phyloP scores from a whole-genome alignment of 164 flowering plant species.

The Macadamia tetraphylla region DNA sequence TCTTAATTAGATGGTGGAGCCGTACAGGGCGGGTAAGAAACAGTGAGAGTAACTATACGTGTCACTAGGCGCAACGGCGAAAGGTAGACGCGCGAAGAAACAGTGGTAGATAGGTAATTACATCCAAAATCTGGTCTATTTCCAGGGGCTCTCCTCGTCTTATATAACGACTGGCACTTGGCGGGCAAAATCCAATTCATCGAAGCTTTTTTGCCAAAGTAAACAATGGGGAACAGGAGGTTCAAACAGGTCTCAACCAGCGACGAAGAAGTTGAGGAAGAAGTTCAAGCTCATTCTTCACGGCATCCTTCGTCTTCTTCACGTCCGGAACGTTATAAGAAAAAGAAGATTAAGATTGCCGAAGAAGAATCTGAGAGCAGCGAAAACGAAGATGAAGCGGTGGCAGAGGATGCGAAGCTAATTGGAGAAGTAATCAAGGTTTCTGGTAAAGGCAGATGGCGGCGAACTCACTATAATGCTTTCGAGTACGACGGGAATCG shows the following conservation, averaged over 20 bases:
- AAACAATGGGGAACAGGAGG: constrained; percentile 39
- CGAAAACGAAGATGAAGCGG: constrained; percentile 26
- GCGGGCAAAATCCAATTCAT: background rate
- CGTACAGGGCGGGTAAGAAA: too few relatives aligned
- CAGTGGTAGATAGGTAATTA: too few relatives aligned
- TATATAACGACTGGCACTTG: background rate
- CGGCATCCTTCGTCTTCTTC: constrained; percentile 6
- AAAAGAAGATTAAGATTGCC: constrained; percentile 6
- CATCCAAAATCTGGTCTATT: too few relatives aligned
- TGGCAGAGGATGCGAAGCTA: constrained; percentile 55
- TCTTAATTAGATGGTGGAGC: too few relatives aligned
- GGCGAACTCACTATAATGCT: constrained; percentile 43
- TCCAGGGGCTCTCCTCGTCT: too few relatives aligned
- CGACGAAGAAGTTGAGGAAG: constrained; percentile 62
- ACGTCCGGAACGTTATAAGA: constrained; percentile 4
- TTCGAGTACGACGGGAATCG: constrained; percentile 65
- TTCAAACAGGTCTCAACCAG: constrained; percentile 41
- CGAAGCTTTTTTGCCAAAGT: too few relatives aligned
- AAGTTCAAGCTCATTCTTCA: constrained; percentile 10
- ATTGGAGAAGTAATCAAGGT: constrained; percentile 54
- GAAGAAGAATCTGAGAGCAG: constrained; percentile 7
- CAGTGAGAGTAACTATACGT: too few relatives aligned
- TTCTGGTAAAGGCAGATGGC: constrained; percentile 52
- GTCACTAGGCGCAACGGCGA: too few relatives aligned
- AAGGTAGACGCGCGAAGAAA: too few relatives aligned